Percentiles rank a stretch among this genome's conserved stretches.
Evolutionary conservation across 208 protist species (phyloP).

Genomic region (Acanthamoeba rhysodes): DNA sequence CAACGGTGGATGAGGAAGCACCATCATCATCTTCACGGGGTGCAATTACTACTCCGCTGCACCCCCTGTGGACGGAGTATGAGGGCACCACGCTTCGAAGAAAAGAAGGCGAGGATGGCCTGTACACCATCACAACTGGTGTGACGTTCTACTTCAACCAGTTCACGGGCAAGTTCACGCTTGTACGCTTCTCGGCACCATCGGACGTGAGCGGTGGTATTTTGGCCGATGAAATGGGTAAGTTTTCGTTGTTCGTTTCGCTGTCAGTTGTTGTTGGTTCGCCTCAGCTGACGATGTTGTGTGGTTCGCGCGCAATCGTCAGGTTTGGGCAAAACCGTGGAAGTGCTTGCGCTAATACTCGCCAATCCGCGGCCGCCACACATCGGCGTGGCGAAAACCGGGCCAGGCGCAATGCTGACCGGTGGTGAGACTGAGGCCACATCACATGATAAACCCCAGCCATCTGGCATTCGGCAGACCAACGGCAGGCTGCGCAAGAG

Average conservation of each 20-base stretch:
- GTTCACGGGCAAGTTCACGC: conserved; percentile 41
- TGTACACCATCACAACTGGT: background rate
- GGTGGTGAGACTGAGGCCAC: background rate
- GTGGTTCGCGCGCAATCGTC: background rate
- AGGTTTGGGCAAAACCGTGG: conserved; percentile 70
- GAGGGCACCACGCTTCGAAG: background rate
- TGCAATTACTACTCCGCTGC: background rate
- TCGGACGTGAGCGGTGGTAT: conserved; percentile 15
- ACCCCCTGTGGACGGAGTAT: conserved; percentile 32
- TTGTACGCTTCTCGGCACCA: background rate
- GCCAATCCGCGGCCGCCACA: background rate
- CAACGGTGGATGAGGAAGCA: background rate
- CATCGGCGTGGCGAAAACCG: background rate
- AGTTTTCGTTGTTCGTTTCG: background rate
- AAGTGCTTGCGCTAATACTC: conserved; percentile 56
- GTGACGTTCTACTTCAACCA: conserved; percentile 58
- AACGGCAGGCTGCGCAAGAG: conserved; percentile 24
- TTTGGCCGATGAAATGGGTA: conserved; percentile 62
- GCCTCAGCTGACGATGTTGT: background rate
- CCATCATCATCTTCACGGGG: background rate
- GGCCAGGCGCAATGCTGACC: no score
- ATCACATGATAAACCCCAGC: background rate
- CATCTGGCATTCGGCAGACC: background rate
- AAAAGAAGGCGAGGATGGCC: background rate
- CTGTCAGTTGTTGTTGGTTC: background rate